These are phyloP conservation scores for Gossypioides kirkii DNA, from an alignment of 345 rosid species.

Conservation along the genomic window DNA sequence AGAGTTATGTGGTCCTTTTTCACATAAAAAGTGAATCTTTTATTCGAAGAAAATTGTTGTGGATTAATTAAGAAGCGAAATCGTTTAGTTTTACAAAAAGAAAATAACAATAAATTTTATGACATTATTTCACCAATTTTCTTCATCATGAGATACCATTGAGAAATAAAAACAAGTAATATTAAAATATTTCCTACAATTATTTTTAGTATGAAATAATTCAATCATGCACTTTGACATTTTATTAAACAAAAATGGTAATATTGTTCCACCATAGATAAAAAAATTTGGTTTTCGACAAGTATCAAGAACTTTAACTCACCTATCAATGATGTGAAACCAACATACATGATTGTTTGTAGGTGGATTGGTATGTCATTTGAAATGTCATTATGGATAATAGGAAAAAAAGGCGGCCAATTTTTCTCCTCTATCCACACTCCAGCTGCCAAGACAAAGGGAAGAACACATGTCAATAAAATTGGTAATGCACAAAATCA, in stretches of 20 bases:
- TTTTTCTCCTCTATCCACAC: slow-evolving; percentile 88
- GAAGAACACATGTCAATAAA: slow-evolving; percentile 13
- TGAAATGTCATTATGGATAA: slow-evolving; percentile 92
- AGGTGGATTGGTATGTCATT: slow-evolving; percentile 93
- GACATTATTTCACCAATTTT: not conserved
- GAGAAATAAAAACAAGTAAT: not conserved
- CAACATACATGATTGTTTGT: slow-evolving; percentile 77
- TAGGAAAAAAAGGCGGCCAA: slow-evolving; percentile 91
- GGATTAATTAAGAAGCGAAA: not conserved
- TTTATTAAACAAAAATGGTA: not conserved
- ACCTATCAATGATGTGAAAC: slow-evolving; percentile 90
- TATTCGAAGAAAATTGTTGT: too few species aligned
- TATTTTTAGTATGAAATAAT: not conserved
- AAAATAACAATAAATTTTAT: not conserved
- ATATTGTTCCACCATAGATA: not conserved
- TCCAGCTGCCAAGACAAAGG: slow-evolving; percentile 66
- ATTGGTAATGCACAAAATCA: not conserved
- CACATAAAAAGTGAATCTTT: not conserved
- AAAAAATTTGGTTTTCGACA: not conserved
- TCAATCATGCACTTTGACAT: not conserved
- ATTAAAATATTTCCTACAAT: not conserved
- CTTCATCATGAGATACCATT: not conserved
- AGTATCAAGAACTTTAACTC: slow-evolving; percentile 15
- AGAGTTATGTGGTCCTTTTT: not conserved
- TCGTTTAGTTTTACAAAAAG: not conserved